Evolutionary conservation across 2,329 filamentous ascomycete species (phyloP).

Genomic region (Cladorrhinum sp.): DNA sequence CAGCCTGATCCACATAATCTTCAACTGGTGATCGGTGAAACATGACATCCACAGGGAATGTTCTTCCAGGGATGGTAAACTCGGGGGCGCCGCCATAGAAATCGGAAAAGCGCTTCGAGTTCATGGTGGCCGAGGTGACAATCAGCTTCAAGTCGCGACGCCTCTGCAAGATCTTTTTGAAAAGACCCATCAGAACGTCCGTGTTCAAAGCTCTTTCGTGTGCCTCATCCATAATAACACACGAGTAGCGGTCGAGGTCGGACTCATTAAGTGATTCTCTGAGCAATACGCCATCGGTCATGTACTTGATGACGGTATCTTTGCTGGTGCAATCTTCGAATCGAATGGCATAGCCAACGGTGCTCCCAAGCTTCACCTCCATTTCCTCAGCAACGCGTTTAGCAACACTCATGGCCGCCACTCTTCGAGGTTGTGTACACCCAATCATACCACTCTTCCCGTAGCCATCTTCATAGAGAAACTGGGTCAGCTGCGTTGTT

Average conservation of each 20-base stretch:
- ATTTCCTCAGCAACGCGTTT: slow-evolving; percentile 98
- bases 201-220: slow-evolving; percentile 96
- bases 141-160: slow-evolving; percentile 92
- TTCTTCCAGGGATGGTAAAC: slow-evolving; percentile 92
- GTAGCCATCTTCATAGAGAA: slow-evolving; percentile 93
- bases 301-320: slow-evolving; percentile 95
- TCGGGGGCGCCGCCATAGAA: slow-evolving; percentile 97
- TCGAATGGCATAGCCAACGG: slow-evolving; percentile 94
- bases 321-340: slow-evolving; percentile 98
- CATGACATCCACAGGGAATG: slow-evolving; percentile 95
- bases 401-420: slow-evolving; percentile 97
- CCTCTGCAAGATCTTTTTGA: slow-evolving; percentile 92
- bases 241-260: slow-evolving; percentile 93
- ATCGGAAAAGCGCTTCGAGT: slow-evolving; percentile 89
- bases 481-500: slow-evolving; percentile 95
- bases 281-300: slow-evolving; percentile 95
- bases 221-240: slow-evolving; percentile 99
- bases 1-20: slow-evolving; percentile 95
- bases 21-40: slow-evolving; percentile 93
- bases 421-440: slow-evolving; percentile 92
- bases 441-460: slow-evolving; percentile 85
- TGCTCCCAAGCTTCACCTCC: slow-evolving; percentile 83
- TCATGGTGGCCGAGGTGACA: slow-evolving; percentile 98
- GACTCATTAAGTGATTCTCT: slow-evolving; percentile 90
- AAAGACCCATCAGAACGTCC: slow-evolving; percentile 93